These are phyloP conservation scores for Wickerhamia fluorescens DNA, from an alignment of 805 yeast genomes.

Conservation along the genomic window DNA sequence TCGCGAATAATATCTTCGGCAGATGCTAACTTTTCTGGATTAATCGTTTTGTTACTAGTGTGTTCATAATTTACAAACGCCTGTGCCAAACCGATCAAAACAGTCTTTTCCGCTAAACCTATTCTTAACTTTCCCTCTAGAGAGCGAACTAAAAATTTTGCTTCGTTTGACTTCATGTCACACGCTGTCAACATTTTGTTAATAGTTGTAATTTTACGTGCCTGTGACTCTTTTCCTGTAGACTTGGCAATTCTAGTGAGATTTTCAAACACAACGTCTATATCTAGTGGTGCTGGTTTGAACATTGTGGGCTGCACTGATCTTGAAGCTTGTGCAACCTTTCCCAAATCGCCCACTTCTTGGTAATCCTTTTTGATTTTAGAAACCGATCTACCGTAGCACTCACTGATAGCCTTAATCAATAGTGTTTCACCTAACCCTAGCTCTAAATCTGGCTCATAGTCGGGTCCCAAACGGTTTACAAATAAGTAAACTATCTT, in stretches of 20 bases:
- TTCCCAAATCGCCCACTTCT: constrained; percentile 83
- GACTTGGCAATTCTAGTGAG: constrained; percentile 70
- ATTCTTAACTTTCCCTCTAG: constrained; percentile 90
- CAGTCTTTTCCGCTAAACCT: constrained; percentile 91
- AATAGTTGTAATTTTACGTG: constrained; percentile 68
- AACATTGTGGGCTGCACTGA: constrained; percentile 89
- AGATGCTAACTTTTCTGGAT: constrained; percentile 40
- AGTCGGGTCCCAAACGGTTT: constrained; percentile 90
- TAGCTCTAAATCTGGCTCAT: constrained; percentile 80
- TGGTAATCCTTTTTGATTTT: constrained; percentile 71
- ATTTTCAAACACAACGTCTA: constrained; percentile 64
- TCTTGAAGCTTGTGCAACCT: constrained; percentile 79
- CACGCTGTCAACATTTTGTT: constrained; percentile 82
- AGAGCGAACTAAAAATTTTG: constrained; percentile 84
- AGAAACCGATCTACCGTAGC: constrained; percentile 73
- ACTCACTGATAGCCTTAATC: constrained; percentile 81
- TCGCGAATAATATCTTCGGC: constrained; percentile 81
- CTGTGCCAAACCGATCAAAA: constrained; percentile 74
- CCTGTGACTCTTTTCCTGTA: constrained; percentile 78
- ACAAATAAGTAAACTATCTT: constrained; percentile 78
- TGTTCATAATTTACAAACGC: constrained; percentile 69
- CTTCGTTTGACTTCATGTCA: constrained; percentile 61
- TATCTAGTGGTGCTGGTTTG: constrained; percentile 75
- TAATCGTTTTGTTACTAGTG: constrained; percentile 13
- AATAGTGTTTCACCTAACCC: constrained; percentile 90